Evolutionary conservation across 225 moss, liverwort and hornwort species (phyloP).

Genomic region (Neckera pumila): DNA sequence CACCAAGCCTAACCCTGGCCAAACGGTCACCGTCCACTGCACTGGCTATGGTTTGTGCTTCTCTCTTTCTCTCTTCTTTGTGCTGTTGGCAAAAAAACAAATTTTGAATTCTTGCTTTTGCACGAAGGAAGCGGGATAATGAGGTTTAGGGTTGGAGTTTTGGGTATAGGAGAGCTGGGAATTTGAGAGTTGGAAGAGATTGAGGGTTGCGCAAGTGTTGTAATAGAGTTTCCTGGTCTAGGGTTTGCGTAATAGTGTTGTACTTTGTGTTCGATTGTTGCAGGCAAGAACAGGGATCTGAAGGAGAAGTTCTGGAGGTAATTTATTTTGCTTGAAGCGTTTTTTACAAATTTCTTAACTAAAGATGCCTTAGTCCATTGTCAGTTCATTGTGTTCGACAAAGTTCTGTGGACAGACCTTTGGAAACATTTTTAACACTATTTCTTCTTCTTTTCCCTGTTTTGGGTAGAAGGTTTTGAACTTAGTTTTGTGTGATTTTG

Average conservation of each 20-base stretch:
- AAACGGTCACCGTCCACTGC: conserved; percentile 90
- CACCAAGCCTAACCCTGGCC: conserved; percentile 51
- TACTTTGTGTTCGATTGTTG: neutral
- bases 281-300: conserved; percentile 77
- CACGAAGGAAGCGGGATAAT: neutral
- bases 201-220: neutral
- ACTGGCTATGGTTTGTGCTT: conserved; percentile 63
- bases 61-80: neutral
- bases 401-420: neutral
- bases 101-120: neutral
- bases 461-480: neutral
- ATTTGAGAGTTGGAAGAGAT: neutral
- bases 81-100: neutral
- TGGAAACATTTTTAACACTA: neutral
- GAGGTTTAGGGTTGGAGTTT: neutral
- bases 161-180: neutral
- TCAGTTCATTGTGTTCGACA: neutral
- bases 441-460: neutral
- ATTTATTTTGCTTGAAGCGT: neutral
- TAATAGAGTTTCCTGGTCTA: neutral
- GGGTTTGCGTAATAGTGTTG: neutral
- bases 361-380: neutral
- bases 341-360: neutral
- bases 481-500: neutral
- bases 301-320: conserved; percentile 95